These are phyloP conservation scores for Plasmodium vivax DNA, from an alignment of 169 alveolate genomes.

Conservation along the genomic window DNA sequence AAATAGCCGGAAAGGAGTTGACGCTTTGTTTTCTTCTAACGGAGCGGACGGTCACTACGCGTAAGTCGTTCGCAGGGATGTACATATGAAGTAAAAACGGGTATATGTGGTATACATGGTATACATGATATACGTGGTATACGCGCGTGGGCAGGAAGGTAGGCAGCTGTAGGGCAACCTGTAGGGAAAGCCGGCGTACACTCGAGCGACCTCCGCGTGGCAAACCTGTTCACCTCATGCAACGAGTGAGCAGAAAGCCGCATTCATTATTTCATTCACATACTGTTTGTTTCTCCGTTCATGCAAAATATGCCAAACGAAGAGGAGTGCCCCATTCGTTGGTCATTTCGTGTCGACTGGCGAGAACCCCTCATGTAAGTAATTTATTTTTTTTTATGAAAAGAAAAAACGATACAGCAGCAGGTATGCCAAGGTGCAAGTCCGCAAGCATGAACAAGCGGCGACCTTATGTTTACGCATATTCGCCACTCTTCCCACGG, in stretches of 20 bases:
- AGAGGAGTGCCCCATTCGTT: background rate
- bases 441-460: background rate
- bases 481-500: background rate
- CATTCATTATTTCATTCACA: background rate
- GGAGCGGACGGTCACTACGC: background rate
- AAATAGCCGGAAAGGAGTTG: background rate
- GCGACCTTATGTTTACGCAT: background rate
- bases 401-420: background rate
- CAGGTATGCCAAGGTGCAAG: background rate
- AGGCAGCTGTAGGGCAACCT: background rate
- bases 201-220: background rate
- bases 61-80: background rate
- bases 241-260: background rate
- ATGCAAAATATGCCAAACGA: background rate
- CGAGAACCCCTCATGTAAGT: background rate
- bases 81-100: too few relatives aligned
- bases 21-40: background rate
- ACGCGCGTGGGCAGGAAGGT: background rate
- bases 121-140: too few relatives aligned
- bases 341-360: background rate
- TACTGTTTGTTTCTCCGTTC: background rate
- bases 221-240: background rate
- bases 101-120: background rate
- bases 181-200: background rate
- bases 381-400: background rate